Percentiles rank a stretch among this genome's conserved stretches.
These are phyloP conservation scores for Lipomyces spencermartinsiae DNA, from an alignment of 805 yeast genomes.

Conservation along the genomic window DNA sequence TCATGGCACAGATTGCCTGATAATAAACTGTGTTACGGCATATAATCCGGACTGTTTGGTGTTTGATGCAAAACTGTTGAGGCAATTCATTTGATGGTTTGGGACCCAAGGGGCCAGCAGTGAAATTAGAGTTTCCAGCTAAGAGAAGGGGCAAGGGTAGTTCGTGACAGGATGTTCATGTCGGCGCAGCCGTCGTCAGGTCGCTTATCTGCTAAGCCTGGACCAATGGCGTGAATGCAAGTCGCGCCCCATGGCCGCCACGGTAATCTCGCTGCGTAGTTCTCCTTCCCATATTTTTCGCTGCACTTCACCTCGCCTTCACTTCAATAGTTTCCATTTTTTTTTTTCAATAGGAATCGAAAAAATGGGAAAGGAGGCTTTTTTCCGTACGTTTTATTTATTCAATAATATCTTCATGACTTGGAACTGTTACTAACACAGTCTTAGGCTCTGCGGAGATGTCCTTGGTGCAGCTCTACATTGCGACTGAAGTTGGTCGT, in stretches of 20 bases:
- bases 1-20: no score
- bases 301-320: slow-evolving; percentile 12
- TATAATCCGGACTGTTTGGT: no score
- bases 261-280: background rate
- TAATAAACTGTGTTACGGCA: no score
- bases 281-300: background rate
- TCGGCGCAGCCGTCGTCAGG: background rate
- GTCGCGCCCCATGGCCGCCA: no score
- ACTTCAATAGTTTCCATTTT: background rate
- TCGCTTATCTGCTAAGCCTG: background rate
- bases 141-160: background rate
- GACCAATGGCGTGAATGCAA: background rate
- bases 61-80: no score
- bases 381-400: slow-evolving; percentile 39
- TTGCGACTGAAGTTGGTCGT: slow-evolving; percentile 88
- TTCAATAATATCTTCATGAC: background rate
- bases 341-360: background rate
- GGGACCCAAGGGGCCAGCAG: no score
- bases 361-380: slow-evolving; percentile 40
- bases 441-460: slow-evolving; percentile 85
- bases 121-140: no score
- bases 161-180: background rate
- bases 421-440: background rate
- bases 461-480: slow-evolving; percentile 89
- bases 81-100: no score